These are phyloP conservation scores for Cyclocybe cylindracea DNA, from an alignment of 768 basidiomycete genomes.

Conservation along the genomic window DNA sequence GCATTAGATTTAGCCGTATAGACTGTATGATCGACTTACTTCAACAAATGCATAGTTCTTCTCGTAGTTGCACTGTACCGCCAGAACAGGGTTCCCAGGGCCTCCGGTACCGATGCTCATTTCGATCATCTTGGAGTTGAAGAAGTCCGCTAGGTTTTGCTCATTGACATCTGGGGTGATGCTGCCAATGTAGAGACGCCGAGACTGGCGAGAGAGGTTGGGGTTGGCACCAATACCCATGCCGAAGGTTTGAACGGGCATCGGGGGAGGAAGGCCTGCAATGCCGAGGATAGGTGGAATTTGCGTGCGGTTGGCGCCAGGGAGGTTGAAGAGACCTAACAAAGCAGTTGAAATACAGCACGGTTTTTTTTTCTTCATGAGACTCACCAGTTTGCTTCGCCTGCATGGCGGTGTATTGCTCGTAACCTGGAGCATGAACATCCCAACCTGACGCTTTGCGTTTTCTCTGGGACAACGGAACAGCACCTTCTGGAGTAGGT, in stretches of 20 bases:
- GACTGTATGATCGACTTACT: constrained; percentile 44
- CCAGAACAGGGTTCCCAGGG: constrained; percentile 87
- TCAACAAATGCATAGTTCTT: constrained; percentile 99
- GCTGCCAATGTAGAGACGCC: constrained; percentile 95
- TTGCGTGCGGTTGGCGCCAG: constrained; percentile 90
- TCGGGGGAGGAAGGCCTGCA: constrained; percentile 78
- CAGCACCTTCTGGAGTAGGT: constrained; percentile 86
- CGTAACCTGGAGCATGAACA: constrained; percentile 93
- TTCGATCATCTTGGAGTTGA: constrained; percentile 95
- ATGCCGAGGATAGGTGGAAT: constrained; percentile 81
- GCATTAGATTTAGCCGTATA: background rate
- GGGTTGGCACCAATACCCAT: constrained; percentile 88
- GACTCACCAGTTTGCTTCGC: constrained; percentile 94
- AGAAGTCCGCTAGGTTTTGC: constrained; percentile 88
- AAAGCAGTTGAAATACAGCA: background rate
- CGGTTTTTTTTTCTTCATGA: background rate
- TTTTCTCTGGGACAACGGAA: constrained; percentile 82
- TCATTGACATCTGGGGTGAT: constrained; percentile 95
- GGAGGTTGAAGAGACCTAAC: constrained; percentile 91
- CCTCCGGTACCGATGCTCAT: constrained; percentile 83
- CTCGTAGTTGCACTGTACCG: constrained; percentile 96
- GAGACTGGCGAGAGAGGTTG: constrained; percentile 89
- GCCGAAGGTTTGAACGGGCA: constrained; percentile 82
- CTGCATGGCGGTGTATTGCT: constrained; percentile 91
- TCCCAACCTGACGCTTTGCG: constrained; percentile 95